Conservation (phyloP, 2,329 filamentous ascomycete species). For the Ophiostoma sp. region DNA sequence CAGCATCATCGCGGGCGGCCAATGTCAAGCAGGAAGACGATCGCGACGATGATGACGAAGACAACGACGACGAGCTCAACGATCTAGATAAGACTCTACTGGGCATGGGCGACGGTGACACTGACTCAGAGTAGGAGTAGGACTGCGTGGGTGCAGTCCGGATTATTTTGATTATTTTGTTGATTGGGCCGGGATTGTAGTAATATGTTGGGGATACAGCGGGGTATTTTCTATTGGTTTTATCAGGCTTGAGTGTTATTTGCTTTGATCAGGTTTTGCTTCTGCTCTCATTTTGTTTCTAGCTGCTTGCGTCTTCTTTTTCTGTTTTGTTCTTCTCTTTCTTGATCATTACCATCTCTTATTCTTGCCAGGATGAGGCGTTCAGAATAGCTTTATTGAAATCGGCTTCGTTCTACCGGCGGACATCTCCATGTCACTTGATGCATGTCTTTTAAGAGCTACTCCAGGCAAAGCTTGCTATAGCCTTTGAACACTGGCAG, state of each 20-base stretch:
- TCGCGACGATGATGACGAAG: constrained; percentile 33
- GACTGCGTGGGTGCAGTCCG: not conserved
- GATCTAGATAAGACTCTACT: constrained; percentile 37
- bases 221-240: not conserved
- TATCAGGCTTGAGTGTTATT: not conserved
- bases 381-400: not conserved
- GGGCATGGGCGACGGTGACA: constrained; percentile 34
- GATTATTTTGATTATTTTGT: not conserved
- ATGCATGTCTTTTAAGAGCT: not conserved
- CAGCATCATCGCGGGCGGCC: not conserved
- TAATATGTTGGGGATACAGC: constrained; percentile 8
- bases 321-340: too few species aligned
- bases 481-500: too few species aligned
- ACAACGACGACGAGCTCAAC: constrained; percentile 46
- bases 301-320: not conserved
- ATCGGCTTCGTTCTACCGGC: not conserved
- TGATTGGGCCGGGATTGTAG: not conserved
- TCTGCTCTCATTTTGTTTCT: not conserved
- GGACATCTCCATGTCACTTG: not conserved
- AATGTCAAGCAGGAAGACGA: constrained; percentile 21
- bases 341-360: too few species aligned
- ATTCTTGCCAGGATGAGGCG: not conserved
- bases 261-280: not conserved
- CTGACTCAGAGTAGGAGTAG: constrained; percentile 33
- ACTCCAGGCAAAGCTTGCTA: too few species aligned